These are phyloP conservation scores for Sporothrix mexicana DNA, from an alignment of 2,329 filamentous ascomycete genomes.

Conservation along the genomic window DNA sequence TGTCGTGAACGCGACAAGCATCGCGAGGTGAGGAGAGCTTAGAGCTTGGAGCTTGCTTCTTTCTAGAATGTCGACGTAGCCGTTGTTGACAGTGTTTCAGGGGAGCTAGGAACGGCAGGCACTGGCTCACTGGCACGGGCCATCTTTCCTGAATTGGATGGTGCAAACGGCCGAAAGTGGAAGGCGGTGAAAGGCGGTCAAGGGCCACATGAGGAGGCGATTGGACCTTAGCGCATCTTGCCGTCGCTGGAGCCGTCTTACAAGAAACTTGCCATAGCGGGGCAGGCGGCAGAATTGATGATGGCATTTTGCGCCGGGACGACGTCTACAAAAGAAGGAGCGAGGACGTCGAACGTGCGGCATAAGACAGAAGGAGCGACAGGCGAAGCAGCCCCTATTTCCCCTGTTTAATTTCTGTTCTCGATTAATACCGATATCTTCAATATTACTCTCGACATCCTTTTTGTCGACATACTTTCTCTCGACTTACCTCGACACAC, in stretches of 20 bases:
- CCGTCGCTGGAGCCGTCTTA: not conserved
- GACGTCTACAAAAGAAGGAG: slow-evolving; percentile 6
- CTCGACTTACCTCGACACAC: not conserved
- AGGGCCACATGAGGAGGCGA: not conserved
- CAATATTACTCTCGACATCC: not conserved
- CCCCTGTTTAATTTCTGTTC: not conserved
- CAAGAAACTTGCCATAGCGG: slow-evolving; percentile 12
- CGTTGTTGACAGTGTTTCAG: not conserved
- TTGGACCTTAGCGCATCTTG: slow-evolving; percentile 13
- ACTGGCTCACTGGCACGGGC: slow-evolving; percentile 9
- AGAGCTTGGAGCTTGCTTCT: not conserved
- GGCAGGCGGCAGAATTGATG: slow-evolving; percentile 31
- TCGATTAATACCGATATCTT: not conserved
- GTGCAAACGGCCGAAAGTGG: not conserved
- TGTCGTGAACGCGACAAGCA: not conserved
- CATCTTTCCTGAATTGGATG: slow-evolving; percentile 9
- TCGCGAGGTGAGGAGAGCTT: no score
- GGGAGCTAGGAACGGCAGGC: not conserved
- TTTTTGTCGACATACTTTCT: not conserved
- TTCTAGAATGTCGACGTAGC: not conserved
- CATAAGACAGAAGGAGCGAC: not conserved
- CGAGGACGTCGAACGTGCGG: slow-evolving; percentile 1
- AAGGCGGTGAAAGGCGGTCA: slow-evolving; percentile 37
- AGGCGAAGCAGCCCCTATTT: not conserved
- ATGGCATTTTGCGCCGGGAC: slow-evolving; percentile 17